Evolutionary conservation across 306 rosid genomes (phyloP).

Genomic region (Pyrus pyrifolia): DNA sequence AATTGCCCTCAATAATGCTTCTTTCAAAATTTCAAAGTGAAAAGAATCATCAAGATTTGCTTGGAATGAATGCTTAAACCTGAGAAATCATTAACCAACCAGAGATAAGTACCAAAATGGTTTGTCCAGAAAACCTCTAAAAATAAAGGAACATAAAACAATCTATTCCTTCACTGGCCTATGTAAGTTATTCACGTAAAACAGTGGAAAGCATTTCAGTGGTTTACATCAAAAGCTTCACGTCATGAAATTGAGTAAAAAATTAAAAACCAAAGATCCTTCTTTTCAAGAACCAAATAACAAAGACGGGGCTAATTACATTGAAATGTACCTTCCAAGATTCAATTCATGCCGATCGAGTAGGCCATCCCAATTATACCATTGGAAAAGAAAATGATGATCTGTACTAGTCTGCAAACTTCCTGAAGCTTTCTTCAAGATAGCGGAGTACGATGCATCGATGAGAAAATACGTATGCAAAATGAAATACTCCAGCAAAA

Average conservation of each 20-base stretch:
- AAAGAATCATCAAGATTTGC: conserved; percentile 55
- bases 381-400: conserved; percentile 19
- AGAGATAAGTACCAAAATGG: neutral
- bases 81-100: conserved; percentile 30
- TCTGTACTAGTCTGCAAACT: conserved; percentile 34
- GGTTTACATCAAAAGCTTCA: neutral
- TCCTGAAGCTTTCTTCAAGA: conserved; percentile 39
- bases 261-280: too few relatives aligned
- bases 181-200: neutral
- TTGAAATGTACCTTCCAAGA: conserved; percentile 47
- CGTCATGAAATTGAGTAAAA: too few relatives aligned
- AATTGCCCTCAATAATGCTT: conserved; percentile 83
- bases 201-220: neutral
- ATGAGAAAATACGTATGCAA: conserved; percentile 90
- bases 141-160: neutral
- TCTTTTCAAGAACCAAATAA: neutral
- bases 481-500: conserved; percentile 79
- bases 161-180: neutral
- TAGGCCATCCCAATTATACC: conserved; percentile 49
- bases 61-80: conserved; percentile 58
- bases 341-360: conserved; percentile 41
- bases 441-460: conserved; percentile 64
- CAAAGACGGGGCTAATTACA: neutral
- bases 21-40: conserved; percentile 90
- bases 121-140: neutral